Conservation (phyloP, 768 basidiomycete genomes). For the Lactarius sp. region DNA sequence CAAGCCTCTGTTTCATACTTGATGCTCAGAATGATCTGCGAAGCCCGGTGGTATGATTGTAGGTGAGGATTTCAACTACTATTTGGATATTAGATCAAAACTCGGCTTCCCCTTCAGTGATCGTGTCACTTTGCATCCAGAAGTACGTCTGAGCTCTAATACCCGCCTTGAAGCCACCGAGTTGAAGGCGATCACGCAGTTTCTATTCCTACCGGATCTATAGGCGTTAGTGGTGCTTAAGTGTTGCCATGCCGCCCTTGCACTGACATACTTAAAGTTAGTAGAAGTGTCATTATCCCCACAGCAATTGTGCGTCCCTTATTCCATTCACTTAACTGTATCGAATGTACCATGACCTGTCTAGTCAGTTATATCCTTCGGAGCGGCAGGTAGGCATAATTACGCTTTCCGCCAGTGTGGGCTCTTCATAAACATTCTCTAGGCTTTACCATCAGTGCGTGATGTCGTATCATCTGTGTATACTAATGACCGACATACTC, state of each 20-base stretch:
- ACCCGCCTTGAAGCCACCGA: neutral
- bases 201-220: slow-evolving; percentile 2
- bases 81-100: too few relatives aligned
- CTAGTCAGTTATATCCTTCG: neutral
- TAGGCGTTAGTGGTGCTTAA: neutral
- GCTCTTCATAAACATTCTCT: neutral
- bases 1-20: neutral
- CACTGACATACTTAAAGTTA: neutral
- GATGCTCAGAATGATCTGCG: neutral
- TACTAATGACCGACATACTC: neutral
- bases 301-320: neutral
- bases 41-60: neutral
- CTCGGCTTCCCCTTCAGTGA: neutral
- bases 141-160: neutral
- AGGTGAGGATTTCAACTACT: neutral
- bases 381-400: neutral
- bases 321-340: neutral
- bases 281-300: neutral
- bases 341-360: neutral
- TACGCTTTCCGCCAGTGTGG: neutral
- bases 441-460: neutral
- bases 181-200: neutral
- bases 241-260: neutral
- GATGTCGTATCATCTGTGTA: neutral
- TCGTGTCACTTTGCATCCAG: neutral